Evolutionary conservation across 352 stramenopile genomes (phyloP).

Genomic region (Globisporangium paroecandrum): DNA sequence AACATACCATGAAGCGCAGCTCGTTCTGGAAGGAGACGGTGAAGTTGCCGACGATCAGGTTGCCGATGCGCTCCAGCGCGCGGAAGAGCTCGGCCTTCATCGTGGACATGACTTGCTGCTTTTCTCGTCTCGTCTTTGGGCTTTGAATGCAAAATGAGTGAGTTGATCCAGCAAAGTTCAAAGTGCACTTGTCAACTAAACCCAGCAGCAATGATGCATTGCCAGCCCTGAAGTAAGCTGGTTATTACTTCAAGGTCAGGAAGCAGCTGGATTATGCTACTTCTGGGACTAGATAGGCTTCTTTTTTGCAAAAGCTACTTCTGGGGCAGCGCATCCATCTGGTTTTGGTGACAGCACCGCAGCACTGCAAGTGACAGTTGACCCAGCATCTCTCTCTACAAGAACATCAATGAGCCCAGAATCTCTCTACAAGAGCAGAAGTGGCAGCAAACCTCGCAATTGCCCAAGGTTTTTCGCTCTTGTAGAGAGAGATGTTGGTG

Average conservation of each 20-base stretch:
- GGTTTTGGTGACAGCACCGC: not conserved
- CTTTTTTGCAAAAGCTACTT: not conserved
- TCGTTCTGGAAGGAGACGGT: constrained; percentile 83
- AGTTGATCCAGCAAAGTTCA: not conserved
- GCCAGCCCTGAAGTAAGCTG: not conserved
- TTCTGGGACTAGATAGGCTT: not conserved
- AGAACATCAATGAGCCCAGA: not conserved
- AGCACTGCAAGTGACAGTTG: constrained; percentile 7
- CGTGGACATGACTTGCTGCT: not conserved
- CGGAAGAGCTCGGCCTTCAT: constrained; percentile 71
- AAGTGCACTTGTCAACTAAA: constrained; percentile 2
- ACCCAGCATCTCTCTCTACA: constrained; percentile 1
- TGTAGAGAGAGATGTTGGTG: constrained; percentile 6
- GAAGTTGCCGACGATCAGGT: constrained; percentile 82
- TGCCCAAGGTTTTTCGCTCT: not conserved
- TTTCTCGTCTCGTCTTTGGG: not conserved
- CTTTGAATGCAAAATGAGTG: not conserved
- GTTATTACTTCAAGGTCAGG: not conserved
- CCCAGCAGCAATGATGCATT: not conserved
- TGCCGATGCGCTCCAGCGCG: constrained; percentile 56
- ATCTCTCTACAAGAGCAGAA: not conserved
- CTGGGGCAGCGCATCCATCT: not conserved
- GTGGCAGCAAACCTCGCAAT: not conserved
- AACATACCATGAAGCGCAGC: constrained; percentile 75
- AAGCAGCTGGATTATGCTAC: not conserved